phyloP scores from a whole-genome alignment of 805 yeast genomes.

The Myxozyma neglecta region DNA sequence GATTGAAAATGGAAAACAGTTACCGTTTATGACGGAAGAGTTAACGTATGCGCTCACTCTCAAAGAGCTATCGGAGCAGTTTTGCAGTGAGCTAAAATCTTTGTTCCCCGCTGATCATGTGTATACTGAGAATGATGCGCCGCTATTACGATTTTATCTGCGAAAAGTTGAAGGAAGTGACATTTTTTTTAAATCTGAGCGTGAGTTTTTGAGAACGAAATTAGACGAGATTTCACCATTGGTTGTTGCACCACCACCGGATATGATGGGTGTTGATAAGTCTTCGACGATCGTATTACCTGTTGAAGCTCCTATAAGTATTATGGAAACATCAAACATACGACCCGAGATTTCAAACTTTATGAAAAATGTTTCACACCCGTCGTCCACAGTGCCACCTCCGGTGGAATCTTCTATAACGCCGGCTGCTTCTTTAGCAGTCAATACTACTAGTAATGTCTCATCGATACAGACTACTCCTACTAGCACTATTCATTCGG shows the following conservation, averaged over 20 bases:
- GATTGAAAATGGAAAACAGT: conserved; percentile 36
- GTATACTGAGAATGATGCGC: conserved; percentile 20
- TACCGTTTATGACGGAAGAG: conserved; percentile 44
- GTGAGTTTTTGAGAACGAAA: neutral
- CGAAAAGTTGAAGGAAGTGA: conserved; percentile 53
- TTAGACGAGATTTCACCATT: neutral
- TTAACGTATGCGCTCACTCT: conserved; percentile 31
- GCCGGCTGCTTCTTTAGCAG: too few relatives aligned
- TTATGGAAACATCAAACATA: too few relatives aligned
- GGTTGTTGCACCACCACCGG: neutral
- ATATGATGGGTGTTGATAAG: neutral
- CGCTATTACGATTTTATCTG: conserved; percentile 45
- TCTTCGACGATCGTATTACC: neutral
- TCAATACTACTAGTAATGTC: too few relatives aligned
- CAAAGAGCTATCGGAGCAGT: conserved; percentile 5
- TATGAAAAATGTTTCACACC: too few relatives aligned
- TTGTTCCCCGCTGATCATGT: neutral
- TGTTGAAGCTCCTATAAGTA: too few relatives aligned
- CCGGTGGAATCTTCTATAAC: too few relatives aligned
- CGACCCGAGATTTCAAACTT: too few relatives aligned
- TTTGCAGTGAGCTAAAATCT: neutral
- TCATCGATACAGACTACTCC: too few relatives aligned
- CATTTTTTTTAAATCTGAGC: conserved; percentile 33
- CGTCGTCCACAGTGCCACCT: too few relatives aligned
- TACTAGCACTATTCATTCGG: too few relatives aligned